Conservation (phyloP, 2,329 filamentous ascomycete species). For the Penicillium paneum region DNA sequence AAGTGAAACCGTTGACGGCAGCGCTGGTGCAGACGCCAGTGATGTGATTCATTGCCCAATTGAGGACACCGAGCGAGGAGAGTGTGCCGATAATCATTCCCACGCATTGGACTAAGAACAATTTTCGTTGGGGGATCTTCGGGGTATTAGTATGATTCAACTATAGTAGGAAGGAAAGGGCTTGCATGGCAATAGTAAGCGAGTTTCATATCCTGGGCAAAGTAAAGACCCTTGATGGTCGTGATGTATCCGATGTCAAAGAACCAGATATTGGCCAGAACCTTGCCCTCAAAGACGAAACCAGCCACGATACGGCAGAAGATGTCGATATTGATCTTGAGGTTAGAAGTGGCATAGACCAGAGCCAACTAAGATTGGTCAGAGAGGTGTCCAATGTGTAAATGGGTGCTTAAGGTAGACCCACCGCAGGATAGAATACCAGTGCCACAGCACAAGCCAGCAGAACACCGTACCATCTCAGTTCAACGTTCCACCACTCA, state of each 20-base stretch:
- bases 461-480: conserved; percentile 28
- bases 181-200: conserved; percentile 25
- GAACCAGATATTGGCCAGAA: conserved; percentile 35
- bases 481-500: conserved; percentile 25
- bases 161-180: not conserved
- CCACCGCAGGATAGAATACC: conserved; percentile 25
- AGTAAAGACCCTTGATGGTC: conserved; percentile 27
- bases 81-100: conserved; percentile 47
- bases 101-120: conserved; percentile 49
- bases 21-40: conserved; percentile 51
- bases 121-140: conserved; percentile 42
- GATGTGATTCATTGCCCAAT: conserved; percentile 47
- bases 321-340: conserved; percentile 30
- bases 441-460: conserved; percentile 23
- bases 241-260: conserved; percentile 28
- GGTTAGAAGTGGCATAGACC: conserved; percentile 26
- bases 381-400: not conserved
- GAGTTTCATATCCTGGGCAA: conserved; percentile 31
- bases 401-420: not conserved
- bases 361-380: conserved; percentile 17
- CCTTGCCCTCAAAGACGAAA: conserved; percentile 30
- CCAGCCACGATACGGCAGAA: conserved; percentile 31
- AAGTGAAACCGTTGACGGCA: conserved; percentile 56
- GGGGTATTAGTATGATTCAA: conserved; percentile 24
- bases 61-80: conserved; percentile 45